Conservation (phyloP, 2,329 filamentous ascomycete species). For the Thermochaetoides dissita region DNA sequence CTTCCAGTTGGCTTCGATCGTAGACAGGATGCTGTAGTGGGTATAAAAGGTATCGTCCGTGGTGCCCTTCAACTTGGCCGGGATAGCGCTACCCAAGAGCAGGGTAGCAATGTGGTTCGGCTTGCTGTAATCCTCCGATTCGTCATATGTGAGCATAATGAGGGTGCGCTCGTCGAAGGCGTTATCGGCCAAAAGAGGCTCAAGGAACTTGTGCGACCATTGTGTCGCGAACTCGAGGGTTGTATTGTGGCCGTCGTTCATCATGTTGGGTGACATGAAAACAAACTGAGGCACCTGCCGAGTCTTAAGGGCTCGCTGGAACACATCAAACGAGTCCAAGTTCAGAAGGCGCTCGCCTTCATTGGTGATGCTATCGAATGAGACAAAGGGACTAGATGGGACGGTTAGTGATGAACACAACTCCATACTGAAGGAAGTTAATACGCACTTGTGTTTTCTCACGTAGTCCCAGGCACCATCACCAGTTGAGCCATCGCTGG, state of each 20-base stretch:
- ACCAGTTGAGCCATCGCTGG: conserved; percentile 22
- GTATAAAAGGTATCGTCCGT: conserved; percentile 36
- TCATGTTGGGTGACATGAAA: conserved; percentile 50
- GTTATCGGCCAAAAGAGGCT: conserved; percentile 35
- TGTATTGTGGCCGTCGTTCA: conserved; percentile 50
- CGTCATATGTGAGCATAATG: conserved; percentile 44
- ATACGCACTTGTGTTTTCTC: conserved; percentile 26
- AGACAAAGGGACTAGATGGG: conserved; percentile 24
- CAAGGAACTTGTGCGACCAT: conserved; percentile 39
- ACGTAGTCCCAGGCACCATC: conserved; percentile 26
- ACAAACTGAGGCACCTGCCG: conserved; percentile 50
- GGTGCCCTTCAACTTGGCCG: conserved; percentile 31
- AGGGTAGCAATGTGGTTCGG: conserved; percentile 41
- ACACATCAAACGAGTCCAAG: conserved; percentile 49
- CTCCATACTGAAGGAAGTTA: too few species aligned
- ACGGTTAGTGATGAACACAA: conserved; percentile 1
- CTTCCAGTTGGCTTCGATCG: conserved; percentile 28
- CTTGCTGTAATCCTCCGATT: conserved; percentile 36
- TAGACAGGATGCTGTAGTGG: conserved; percentile 29
- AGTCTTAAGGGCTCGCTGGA: conserved; percentile 41
- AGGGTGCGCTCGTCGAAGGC: conserved; percentile 40
- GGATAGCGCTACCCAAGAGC: conserved; percentile 40
- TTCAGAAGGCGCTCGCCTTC: conserved; percentile 36
- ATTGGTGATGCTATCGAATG: conserved; percentile 27
- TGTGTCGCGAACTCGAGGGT: conserved; percentile 35